Conservation (phyloP, 1,139 yeast species). For the Suhomyces coccinellae region DNA sequence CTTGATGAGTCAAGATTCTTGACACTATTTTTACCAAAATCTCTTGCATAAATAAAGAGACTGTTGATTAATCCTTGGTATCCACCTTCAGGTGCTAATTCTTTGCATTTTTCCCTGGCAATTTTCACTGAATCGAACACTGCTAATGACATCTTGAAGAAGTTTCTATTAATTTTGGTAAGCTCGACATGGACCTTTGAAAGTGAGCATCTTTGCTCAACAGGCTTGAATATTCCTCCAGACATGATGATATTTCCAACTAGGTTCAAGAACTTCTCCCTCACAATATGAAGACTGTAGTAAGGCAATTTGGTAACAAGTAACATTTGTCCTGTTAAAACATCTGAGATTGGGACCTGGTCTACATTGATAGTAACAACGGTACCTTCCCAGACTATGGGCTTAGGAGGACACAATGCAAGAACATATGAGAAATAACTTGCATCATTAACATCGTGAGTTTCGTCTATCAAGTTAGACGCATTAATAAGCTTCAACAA, state of each 20-base stretch:
- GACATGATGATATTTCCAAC: slow-evolving; percentile 54
- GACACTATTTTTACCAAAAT: slow-evolving; percentile 75
- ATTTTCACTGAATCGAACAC: slow-evolving; percentile 64
- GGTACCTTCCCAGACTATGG: slow-evolving; percentile 89
- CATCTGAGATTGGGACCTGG: slow-evolving; percentile 45
- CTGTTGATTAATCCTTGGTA: slow-evolving; percentile 74
- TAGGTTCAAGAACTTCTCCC: slow-evolving; percentile 51
- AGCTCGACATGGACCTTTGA: slow-evolving; percentile 76
- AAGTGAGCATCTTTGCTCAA: slow-evolving; percentile 70
- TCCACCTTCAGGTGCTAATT: slow-evolving; percentile 48
- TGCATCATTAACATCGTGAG: slow-evolving; percentile 18
- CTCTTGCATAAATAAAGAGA: slow-evolving; percentile 78
- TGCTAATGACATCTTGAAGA: slow-evolving; percentile 67
- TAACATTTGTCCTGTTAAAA: slow-evolving; percentile 69
- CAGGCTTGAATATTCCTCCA: slow-evolving; percentile 37
- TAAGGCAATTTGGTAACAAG: slow-evolving; percentile 56
- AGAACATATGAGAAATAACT: slow-evolving; percentile 61
- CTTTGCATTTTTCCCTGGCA: slow-evolving; percentile 47
- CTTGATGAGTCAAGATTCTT: slow-evolving; percentile 63
- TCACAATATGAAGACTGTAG: slow-evolving; percentile 35
- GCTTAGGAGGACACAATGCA: slow-evolving; percentile 77
- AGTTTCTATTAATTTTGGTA: slow-evolving; percentile 62
- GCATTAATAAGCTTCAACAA: slow-evolving; percentile 24
- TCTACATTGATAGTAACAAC: slow-evolving; percentile 59
- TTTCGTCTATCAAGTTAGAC: background rate